Evolutionary conservation across 345 rosid species (phyloP).

Genomic region (Passiflora organensis): DNA sequence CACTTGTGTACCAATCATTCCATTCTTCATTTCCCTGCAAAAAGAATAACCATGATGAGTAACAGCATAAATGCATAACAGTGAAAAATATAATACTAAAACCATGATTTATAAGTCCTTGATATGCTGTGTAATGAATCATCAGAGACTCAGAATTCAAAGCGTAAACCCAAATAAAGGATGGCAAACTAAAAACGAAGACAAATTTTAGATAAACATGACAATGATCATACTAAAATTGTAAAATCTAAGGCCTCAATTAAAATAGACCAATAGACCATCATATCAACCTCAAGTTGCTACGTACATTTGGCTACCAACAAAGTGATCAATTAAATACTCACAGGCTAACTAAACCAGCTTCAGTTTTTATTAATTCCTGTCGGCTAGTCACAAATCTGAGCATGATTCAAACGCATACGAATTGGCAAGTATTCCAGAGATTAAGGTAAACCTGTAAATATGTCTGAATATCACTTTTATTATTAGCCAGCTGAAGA

Average conservation of each 20-base stretch:
- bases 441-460: slow-evolving; percentile 55
- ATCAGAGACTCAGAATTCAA: too few species aligned
- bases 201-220: too few species aligned
- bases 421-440: not conserved
- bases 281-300: not conserved
- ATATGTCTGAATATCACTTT: slow-evolving; percentile 47
- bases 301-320: too few species aligned
- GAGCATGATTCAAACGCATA: not conserved
- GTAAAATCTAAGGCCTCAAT: not conserved
- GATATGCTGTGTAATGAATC: too few species aligned
- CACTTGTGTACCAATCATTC: slow-evolving; percentile 70
- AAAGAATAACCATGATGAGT: slow-evolving; percentile 7
- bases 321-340: too few species aligned
- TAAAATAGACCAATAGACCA: not conserved
- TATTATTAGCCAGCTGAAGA: slow-evolving; percentile 62
- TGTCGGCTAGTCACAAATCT: not conserved
- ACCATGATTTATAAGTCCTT: not conserved
- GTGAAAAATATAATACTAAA: not conserved
- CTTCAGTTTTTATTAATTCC: not conserved
- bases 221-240: not conserved
- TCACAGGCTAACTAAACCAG: not conserved
- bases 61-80: not conserved
- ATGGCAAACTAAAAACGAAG: too few species aligned
- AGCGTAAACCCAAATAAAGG: too few species aligned
- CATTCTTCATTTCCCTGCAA: slow-evolving; percentile 63